Percentiles rank a stretch among this genome's conserved stretches.
phyloP scores from a whole-genome alignment of 1,139 yeast genomes.

The Hanseniaspora gamundiae region DNA sequence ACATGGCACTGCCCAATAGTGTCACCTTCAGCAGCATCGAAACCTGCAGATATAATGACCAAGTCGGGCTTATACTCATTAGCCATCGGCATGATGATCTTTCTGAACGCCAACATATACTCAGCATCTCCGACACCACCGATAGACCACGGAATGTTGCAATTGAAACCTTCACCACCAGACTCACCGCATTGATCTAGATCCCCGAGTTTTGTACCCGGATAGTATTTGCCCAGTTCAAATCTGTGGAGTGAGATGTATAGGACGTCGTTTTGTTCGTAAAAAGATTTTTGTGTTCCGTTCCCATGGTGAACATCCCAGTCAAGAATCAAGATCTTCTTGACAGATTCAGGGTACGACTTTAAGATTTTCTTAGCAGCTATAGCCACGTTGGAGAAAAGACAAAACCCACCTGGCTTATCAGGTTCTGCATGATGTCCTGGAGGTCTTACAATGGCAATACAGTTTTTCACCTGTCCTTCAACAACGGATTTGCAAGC shows the following conservation, averaged over 20 bases:
- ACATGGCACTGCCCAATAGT: slow-evolving; percentile 96
- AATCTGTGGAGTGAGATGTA: slow-evolving; percentile 87
- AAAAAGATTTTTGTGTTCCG: slow-evolving; percentile 91
- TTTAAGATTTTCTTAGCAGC: slow-evolving; percentile 82
- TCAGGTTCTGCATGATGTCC: slow-evolving; percentile 99
- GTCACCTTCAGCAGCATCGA: slow-evolving; percentile 98
- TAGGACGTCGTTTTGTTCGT: slow-evolving; percentile 78
- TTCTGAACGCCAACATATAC: slow-evolving; percentile 82
- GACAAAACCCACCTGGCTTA: slow-evolving; percentile 91
- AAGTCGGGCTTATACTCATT: slow-evolving; percentile 87
- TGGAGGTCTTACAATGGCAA: slow-evolving; percentile 96
- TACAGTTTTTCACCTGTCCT: slow-evolving; percentile 78
- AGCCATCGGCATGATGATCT: slow-evolving; percentile 81
- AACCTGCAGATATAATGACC: slow-evolving; percentile 87
- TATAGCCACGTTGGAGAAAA: slow-evolving; percentile 93
- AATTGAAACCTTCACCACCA: slow-evolving; percentile 70
- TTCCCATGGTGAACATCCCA: slow-evolving; percentile 99
- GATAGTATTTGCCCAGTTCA: slow-evolving; percentile 86
- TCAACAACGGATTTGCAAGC: slow-evolving; percentile 94
- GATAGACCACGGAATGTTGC: slow-evolving; percentile 91
- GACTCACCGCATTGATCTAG: slow-evolving; percentile 75
- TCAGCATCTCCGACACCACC: slow-evolving; percentile 95
- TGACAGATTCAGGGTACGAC: slow-evolving; percentile 76
- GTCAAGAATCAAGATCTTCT: slow-evolving; percentile 74
- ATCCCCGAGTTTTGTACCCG: slow-evolving; percentile 81